Evolutionary conservation across 2,329 filamentous ascomycete species (phyloP), one percentile per base, ranked within the genome.

Genomic region (Tolypocladium amazonense): DNA sequence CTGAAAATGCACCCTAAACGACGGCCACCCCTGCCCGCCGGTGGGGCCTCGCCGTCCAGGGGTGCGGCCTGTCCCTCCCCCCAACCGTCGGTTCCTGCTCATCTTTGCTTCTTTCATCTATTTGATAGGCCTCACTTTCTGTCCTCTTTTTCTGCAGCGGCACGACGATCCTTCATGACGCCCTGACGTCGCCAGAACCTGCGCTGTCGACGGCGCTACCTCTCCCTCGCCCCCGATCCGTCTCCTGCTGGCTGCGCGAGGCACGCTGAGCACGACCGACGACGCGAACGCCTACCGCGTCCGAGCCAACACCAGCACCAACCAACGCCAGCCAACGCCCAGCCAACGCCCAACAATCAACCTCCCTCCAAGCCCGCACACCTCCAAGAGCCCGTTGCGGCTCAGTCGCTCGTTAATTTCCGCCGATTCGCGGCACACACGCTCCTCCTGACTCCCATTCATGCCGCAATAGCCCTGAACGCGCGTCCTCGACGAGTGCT

Each of bases 51-150:
- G 9, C 4, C 20, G 25, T 7, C 15, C 45, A 18, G 45, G 33
- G 23, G 43, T 47, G 45, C 3, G 25, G 11, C 14, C 23, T 6
- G 27, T n/a, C 18, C 20, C 33, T 4, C 52, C 30, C 50, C 30
- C 33, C 35, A 23, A 33, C 53, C 33, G 20, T 38, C 33, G 1
- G 35, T 38, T 25, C 47, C 27, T 60, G 61, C 60, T 45, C 60
- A 63, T 63, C 62, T 61, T 63, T 64, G 25, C 63, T 62, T 58
- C 57, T 63, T 63, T 62, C 60, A 64, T 61, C 63, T 57, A 56
- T 43, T 53, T 57, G 1, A 47, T 56, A 30, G 47, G 56, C 50
- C 38, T 38, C 56, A 52, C 23, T 52, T 56, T 47, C 50, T 23
- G 56, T 57, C 54, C 20, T 55, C 57, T 30, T 30, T 30, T 50